Percentiles rank a stretch among this genome's conserved stretches.
Conservation (phyloP, 345 rosid genomes). For the Camelina sativa region DNA sequence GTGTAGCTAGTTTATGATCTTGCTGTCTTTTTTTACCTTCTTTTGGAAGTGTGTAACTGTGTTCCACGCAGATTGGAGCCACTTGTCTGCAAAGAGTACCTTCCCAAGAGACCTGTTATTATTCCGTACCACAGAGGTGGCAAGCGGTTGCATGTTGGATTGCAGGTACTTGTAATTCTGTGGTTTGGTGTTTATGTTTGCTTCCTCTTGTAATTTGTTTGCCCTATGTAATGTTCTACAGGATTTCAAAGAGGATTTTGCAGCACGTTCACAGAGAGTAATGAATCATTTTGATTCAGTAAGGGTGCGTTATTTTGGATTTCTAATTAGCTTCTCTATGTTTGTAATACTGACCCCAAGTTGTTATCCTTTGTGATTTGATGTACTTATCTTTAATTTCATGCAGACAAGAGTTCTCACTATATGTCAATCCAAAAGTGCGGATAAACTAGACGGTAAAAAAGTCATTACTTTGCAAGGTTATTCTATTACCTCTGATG, state of each 20-base stretch:
- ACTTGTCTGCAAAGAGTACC: slow-evolving; percentile 83
- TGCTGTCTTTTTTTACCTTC: neutral
- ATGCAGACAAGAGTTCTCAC: slow-evolving; percentile 77
- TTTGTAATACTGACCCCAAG: slow-evolving; percentile 17
- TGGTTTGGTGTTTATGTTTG: slow-evolving; percentile 4
- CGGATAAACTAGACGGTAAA: slow-evolving; percentile 66
- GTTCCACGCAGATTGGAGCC: slow-evolving; percentile 75
- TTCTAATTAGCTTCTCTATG: slow-evolving; percentile 12
- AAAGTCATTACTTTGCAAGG: neutral
- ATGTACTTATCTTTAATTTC: slow-evolving; percentile 30
- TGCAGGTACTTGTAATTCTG: slow-evolving; percentile 58
- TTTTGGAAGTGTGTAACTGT: slow-evolving; percentile 22
- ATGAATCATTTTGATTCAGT: slow-evolving; percentile 57
- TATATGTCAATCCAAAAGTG: slow-evolving; percentile 70
- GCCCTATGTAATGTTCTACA: slow-evolving; percentile 31
- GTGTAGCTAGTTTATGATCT: slow-evolving; percentile 16
- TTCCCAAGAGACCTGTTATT: slow-evolving; percentile 73
- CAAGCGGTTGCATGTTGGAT: slow-evolving; percentile 91
- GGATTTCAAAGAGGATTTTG: slow-evolving; percentile 87
- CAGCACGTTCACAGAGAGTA: slow-evolving; percentile 74
- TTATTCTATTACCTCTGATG: slow-evolving; percentile 8
- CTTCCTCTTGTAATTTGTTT: slow-evolving; percentile 2
- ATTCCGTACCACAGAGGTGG: slow-evolving; percentile 98
- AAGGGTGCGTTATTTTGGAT: slow-evolving; percentile 52
- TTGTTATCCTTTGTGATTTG: slow-evolving; percentile 7